Base-by-base conservation (phyloP, 2,329 filamentous ascomycete genomes). In the Rasamsonia emersonii region DNA sequence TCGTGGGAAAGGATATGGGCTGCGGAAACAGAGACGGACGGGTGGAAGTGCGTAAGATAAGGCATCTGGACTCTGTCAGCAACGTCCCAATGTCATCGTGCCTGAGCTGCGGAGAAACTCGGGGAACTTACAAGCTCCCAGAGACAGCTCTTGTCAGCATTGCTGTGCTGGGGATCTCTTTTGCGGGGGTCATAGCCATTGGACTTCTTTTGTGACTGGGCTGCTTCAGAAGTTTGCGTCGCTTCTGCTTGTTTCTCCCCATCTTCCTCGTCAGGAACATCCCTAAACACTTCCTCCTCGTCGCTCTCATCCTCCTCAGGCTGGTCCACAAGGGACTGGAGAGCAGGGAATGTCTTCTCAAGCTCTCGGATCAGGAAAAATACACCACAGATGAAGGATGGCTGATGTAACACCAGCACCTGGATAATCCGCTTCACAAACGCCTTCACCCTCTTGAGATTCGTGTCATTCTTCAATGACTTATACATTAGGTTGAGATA, bases 341-440 rank as follows among this genome's bases (percentile, higher is more conserved):
- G 72, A 43, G 83, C 82, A 2, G 86, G 81, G 59, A 95, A 94
- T 0, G 75, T 79, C 40, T 67, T 67, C 48, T 84, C 79, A 18
- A 98, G 65, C 56, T 96, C 86, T 34, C 79, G 76, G 24, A 96
- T 70, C 21, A 98, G 71, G 53, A 91, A 96, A 13, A 98, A 70
- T n/a, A 93, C 77, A 44, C 89, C 89, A 50, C 88, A 95, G 28
- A 86, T 77, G 52, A 98, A 98, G 0, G 89, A 77, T 6, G 91
- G 84, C 42, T 96, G 86, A 52, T 98, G 91, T 47, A 98, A 64
- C 14, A 81, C 81, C 14, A 93, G 70, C 24, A 93, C 70, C 56
- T 98, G 91, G 26, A 96, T 66, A 58, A 98, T 75, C 39, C 91
- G 76, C 66, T 98, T 98, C 25, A 88, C 80, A 51, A 98, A 98